Conservation (phyloP, 73 alveolate genomes). For the Uronychia setigera region DNA sequence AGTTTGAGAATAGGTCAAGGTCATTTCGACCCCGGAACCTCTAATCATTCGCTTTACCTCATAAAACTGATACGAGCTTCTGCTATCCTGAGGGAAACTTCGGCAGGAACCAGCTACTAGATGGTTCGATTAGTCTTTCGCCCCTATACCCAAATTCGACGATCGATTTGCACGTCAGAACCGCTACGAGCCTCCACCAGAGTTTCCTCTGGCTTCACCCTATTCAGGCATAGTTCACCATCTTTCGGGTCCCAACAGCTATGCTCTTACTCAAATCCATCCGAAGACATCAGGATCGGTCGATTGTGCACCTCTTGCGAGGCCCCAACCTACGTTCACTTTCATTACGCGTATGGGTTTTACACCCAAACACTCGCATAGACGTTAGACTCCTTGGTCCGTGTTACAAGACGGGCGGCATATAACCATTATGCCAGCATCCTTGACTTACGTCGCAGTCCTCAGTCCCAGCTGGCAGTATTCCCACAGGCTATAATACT, state of each 20-base stretch:
- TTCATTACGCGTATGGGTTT: constrained; percentile 88
- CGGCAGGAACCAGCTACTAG: constrained; percentile 99
- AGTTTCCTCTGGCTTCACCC: constrained; percentile 97
- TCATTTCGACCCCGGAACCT: constrained; percentile 86
- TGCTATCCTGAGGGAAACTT: constrained; percentile 99
- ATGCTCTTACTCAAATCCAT: constrained; percentile 92
- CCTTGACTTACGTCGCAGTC: constrained; percentile 21
- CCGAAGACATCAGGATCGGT: constrained; percentile 86
- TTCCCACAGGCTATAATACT: constrained; percentile 59
- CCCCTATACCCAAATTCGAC: constrained; percentile 98
- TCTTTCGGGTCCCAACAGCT: constrained; percentile 98
- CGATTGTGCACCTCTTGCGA: constrained; percentile 82
- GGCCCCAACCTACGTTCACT: constrained; percentile 84
- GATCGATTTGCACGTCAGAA: constrained; percentile 99
- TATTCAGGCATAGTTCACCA: constrained; percentile 98
- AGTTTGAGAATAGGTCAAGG: constrained; percentile 97
- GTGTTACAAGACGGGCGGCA: constrained; percentile 96
- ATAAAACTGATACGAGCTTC: constrained; percentile 90
- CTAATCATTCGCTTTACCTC: constrained; percentile 97
- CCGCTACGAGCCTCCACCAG: constrained; percentile 98
- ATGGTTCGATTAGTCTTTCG: constrained; percentile 99
- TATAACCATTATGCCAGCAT: constrained; percentile 73
- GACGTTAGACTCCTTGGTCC: constrained; percentile 98
- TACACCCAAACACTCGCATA: constrained; percentile 93
- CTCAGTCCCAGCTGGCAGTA: constrained; percentile 57